These are phyloP conservation scores for Saccharomycopsis microspora DNA, from an alignment of 805 yeast genomes.

Conservation along the genomic window DNA sequence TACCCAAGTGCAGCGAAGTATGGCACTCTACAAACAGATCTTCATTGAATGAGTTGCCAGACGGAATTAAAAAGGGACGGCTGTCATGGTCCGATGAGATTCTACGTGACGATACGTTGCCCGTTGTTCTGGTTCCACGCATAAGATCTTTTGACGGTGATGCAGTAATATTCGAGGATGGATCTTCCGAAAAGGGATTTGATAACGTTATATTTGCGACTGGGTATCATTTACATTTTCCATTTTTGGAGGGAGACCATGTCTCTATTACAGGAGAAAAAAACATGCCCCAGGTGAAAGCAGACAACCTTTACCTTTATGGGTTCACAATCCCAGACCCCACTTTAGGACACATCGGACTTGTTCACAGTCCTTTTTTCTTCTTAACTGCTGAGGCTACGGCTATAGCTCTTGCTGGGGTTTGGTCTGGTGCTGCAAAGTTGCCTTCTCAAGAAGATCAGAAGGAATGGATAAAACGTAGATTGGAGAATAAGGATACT, in stretches of 20 bases:
- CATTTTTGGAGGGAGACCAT: slow-evolving; percentile 25
- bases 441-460: slow-evolving; percentile 29
- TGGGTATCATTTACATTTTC: slow-evolving; percentile 38
- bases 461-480: neutral
- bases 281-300: neutral
- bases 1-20: slow-evolving; percentile 22
- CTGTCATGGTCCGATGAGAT: slow-evolving; percentile 31
- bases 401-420: slow-evolving; percentile 46
- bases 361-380: neutral
- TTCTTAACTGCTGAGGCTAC: neutral
- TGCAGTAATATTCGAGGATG: slow-evolving; percentile 24
- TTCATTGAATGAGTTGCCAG: slow-evolving; percentile 36
- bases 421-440: slow-evolving; percentile 33
- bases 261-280: neutral
- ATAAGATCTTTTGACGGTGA: slow-evolving; percentile 17
- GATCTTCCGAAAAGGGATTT: slow-evolving; percentile 21
- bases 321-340: neutral
- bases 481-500: neutral
- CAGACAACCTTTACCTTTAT: neutral
- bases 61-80: slow-evolving; percentile 51
- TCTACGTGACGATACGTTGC: slow-evolving; percentile 22
- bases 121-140: too few species aligned
- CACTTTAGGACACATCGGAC: neutral
- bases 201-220: slow-evolving; percentile 38
- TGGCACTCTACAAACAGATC: neutral